Evolutionary conservation across 108 stramenopile species (phyloP).

Genomic region (Nitzschia putrida): DNA sequence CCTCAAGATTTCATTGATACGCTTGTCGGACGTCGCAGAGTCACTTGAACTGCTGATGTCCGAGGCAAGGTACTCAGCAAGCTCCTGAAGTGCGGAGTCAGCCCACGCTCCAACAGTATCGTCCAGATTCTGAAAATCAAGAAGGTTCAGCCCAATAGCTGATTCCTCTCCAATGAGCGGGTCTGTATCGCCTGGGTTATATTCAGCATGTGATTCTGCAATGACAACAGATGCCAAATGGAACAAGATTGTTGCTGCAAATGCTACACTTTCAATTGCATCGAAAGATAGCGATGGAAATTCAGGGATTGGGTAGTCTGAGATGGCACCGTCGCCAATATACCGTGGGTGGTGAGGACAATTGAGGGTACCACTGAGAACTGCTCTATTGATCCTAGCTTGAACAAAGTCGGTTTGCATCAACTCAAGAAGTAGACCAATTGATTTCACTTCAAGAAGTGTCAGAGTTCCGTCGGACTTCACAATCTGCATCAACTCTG

Average conservation of each 20-base stretch:
- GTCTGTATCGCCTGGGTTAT: conserved; percentile 4
- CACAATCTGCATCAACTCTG: conserved; percentile 39
- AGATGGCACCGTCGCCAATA: conserved; percentile 14
- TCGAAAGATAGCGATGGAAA: conserved; percentile 21
- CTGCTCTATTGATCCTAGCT: conserved; percentile 34
- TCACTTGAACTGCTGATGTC: conserved; percentile 40
- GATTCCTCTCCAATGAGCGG: conserved; percentile 30
- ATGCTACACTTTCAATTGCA: conserved; percentile 31
- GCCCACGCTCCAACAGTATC: conserved; percentile 52
- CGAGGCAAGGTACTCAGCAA: conserved; percentile 45
- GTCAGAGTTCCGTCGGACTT: conserved; percentile 45
- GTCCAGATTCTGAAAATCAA: conserved; percentile 56
- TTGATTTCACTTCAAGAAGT: conserved; percentile 42
- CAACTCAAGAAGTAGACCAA: conserved; percentile 30
- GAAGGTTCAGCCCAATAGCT: conserved; percentile 28
- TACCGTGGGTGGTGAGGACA: conserved; percentile 60
- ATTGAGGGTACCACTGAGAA: conserved; percentile 43
- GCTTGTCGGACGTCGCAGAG: conserved; percentile 11
- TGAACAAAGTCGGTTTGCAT: conserved; percentile 50
- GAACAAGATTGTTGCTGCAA: conserved; percentile 16
- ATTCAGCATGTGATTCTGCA: conserved; percentile 32
- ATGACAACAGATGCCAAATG: conserved; percentile 26
- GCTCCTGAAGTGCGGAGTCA: conserved; percentile 37
- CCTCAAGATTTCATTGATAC: conserved; percentile 48
- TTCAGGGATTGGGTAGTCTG: conserved; percentile 4